Conservation (phyloP, 2,329 filamentous ascomycete species). For the Fusarium sp. region DNA sequence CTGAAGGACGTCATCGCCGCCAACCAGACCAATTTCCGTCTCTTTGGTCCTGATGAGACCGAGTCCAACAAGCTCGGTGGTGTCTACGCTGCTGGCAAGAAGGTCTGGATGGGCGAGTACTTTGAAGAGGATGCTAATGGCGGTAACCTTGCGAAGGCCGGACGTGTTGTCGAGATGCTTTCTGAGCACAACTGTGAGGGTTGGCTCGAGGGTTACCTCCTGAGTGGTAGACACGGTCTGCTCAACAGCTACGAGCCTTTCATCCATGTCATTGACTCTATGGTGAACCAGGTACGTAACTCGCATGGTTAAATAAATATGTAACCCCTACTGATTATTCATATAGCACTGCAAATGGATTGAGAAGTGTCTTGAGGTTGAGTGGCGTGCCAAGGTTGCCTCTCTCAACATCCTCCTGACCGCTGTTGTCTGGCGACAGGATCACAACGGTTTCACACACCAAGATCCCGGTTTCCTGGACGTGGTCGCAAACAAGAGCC, state of each 20-base stretch:
- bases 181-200: constrained; percentile 83
- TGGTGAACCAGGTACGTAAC: constrained; percentile 76
- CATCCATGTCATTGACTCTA: constrained; percentile 84
- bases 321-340: constrained; percentile 13
- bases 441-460: constrained; percentile 86
- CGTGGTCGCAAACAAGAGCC: constrained; percentile 82
- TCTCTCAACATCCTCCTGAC: constrained; percentile 85
- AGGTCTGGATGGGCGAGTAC: constrained; percentile 83
- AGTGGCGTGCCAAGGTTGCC: constrained; percentile 78
- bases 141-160: constrained; percentile 74
- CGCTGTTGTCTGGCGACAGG: constrained; percentile 82
- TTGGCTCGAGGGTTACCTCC: constrained; percentile 82
- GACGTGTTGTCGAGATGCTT: constrained; percentile 86
- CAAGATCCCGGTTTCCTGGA: constrained; percentile 85
- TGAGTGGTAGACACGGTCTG: constrained; percentile 79
- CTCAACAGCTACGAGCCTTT: constrained; percentile 87
- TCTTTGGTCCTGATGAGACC: constrained; percentile 84
- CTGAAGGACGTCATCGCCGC: constrained; percentile 73
- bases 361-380: constrained; percentile 82
- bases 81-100: constrained; percentile 80
- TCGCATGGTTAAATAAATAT: background rate
- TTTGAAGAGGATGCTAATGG: constrained; percentile 81
- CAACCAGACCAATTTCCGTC: constrained; percentile 76
- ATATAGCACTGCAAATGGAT: constrained; percentile 83
- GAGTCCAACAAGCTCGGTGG: constrained; percentile 81